Percentiles rank a stretch among this genome's conserved stretches.
These are phyloP conservation scores for Ophiorrhiza pumila DNA, from an alignment of 257 asterid species.

Conservation along the genomic window DNA sequence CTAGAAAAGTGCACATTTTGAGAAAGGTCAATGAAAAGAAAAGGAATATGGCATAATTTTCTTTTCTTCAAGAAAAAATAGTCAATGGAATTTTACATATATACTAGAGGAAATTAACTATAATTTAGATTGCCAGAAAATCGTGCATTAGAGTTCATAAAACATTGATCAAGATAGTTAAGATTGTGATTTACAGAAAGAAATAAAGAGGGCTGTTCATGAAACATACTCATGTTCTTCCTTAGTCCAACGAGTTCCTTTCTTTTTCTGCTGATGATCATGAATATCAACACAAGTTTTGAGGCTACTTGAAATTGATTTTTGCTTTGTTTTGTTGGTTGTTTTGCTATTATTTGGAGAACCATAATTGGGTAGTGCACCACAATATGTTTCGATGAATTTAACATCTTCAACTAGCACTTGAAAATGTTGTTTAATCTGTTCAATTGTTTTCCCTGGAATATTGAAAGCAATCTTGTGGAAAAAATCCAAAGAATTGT, in stretches of 20 bases:
- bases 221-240: conserved; percentile 32
- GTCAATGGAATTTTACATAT: neutral
- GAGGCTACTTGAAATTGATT: neutral
- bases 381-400: conserved; percentile 9
- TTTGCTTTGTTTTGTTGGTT: neutral
- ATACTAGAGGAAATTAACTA: too few relatives aligned
- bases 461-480: conserved; percentile 8
- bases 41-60: neutral
- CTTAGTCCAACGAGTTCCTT: conserved; percentile 32
- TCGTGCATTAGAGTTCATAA: too few relatives aligned
- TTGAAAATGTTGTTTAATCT: conserved; percentile 19
- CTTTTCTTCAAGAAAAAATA: neutral
- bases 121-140: too few relatives aligned
- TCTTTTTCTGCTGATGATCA: conserved; percentile 8
- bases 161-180: too few relatives aligned
- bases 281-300: neutral
- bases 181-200: too few relatives aligned
- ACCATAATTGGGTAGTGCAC: neutral
- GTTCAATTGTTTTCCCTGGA: conserved; percentile 16
- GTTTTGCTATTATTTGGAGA: neutral
- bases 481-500: conserved; percentile 7
- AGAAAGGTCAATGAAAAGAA: neutral
- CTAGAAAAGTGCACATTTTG: neutral
- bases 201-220: neutral
- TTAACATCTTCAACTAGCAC: conserved; percentile 16